A percentile compares a stretch with the other conserved stretches of the same genome.
These are phyloP conservation scores for Pelargonium fulgidum DNA, from an alignment of 441 rosid genomes.

Conservation along the genomic window DNA sequence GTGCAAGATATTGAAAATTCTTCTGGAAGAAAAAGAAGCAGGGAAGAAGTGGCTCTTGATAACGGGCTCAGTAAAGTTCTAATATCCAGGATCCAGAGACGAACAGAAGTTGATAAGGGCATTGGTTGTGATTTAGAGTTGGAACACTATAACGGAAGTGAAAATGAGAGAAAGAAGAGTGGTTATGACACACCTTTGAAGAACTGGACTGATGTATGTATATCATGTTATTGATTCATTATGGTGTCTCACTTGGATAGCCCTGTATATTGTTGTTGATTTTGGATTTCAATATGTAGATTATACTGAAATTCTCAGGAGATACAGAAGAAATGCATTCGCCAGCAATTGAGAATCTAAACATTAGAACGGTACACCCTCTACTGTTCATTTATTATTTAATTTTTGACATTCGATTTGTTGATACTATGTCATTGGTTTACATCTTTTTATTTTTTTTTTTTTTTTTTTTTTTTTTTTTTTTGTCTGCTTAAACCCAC, in stretches of 20 bases:
- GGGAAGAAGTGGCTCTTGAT: slow-evolving; percentile 33
- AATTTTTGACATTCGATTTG: background rate
- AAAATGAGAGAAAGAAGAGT: slow-evolving; percentile 23
- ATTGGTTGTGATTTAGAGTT: slow-evolving; percentile 26
- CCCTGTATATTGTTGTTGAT: slow-evolving; percentile 13
- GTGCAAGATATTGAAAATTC: slow-evolving; percentile 30
- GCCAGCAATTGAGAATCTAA: slow-evolving; percentile 43
- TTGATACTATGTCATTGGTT: slow-evolving; percentile 7
- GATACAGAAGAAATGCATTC: slow-evolving; percentile 46
- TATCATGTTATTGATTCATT: slow-evolving; percentile 12
- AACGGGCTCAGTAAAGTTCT: slow-evolving; percentile 31
- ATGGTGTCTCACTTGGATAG: slow-evolving; percentile 21
- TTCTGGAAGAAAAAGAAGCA: slow-evolving; percentile 50
- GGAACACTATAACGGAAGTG: slow-evolving; percentile 31
- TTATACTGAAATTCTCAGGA: slow-evolving; percentile 39
- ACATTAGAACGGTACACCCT: slow-evolving; percentile 40
- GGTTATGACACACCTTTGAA: slow-evolving; percentile 30
- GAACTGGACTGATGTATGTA: slow-evolving; percentile 60
- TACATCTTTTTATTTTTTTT: no score
- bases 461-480: no score
- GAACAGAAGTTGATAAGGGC: slow-evolving; percentile 32
- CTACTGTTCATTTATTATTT: slow-evolving; percentile 8
- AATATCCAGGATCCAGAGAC: slow-evolving; percentile 25
- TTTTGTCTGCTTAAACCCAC: slow-evolving; percentile 12
- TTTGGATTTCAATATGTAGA: slow-evolving; percentile 41